Conservation (phyloP, 352 stramenopile species). For the Globisporangium ultimum region DNA sequence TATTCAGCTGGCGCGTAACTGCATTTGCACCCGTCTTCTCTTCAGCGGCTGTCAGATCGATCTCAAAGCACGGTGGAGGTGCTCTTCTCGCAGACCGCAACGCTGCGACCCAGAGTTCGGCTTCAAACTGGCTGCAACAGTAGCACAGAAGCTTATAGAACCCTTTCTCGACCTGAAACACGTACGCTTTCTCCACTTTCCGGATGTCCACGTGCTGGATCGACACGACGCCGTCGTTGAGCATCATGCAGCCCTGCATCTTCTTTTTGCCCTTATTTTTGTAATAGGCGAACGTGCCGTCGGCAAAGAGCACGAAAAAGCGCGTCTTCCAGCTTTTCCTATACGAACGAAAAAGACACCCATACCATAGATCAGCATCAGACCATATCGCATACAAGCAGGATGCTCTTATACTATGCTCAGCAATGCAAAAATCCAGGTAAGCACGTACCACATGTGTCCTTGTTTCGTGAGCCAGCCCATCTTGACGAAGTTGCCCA, state of each 20-base stretch:
- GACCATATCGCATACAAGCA: neutral
- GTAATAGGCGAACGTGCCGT: slow-evolving; percentile 84
- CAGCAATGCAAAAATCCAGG: neutral
- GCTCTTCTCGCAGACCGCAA: slow-evolving; percentile 46
- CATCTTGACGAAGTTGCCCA: slow-evolving; percentile 78
- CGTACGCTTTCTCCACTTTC: slow-evolving; percentile 59
- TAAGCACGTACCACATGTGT: slow-evolving; percentile 57
- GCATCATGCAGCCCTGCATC: slow-evolving; percentile 78
- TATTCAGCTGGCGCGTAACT: slow-evolving; percentile 67
- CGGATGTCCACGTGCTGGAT: slow-evolving; percentile 79
- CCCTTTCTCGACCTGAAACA: slow-evolving; percentile 82
- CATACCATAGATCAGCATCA: neutral
- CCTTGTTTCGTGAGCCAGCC: slow-evolving; percentile 84
- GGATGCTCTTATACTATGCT: no score
- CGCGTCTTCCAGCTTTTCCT: slow-evolving; percentile 86
- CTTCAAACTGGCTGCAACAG: slow-evolving; percentile 73
- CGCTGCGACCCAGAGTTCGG: slow-evolving; percentile 76
- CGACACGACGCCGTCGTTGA: slow-evolving; percentile 83
- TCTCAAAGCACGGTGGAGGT: slow-evolving; percentile 51
- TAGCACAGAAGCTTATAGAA: slow-evolving; percentile 83
- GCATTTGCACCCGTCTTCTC: slow-evolving; percentile 51
- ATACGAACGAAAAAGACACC: neutral
- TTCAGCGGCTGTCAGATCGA: slow-evolving; percentile 54
- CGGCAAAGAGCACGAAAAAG: slow-evolving; percentile 82
- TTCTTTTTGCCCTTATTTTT: slow-evolving; percentile 70